Evolutionary conservation across 1,284 basidiomycete genomes (phyloP).

Genomic region (Tremellales sp.): DNA sequence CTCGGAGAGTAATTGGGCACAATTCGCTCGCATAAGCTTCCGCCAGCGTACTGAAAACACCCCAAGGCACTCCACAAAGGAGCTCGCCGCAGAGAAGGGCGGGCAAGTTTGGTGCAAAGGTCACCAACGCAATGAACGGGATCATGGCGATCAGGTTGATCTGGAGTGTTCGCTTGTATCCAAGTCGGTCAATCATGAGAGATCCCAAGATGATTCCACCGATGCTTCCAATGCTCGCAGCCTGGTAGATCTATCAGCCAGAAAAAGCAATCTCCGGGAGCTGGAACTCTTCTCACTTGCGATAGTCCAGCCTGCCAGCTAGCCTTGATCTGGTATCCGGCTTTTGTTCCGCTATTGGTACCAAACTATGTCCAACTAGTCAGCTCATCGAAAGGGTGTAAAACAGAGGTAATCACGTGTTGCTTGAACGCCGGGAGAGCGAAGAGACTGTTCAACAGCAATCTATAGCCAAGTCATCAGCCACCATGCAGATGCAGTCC

Average conservation of each 20-base stretch:
- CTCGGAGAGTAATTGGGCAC: conserved; percentile 50
- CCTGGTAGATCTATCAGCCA: conserved; percentile 7
- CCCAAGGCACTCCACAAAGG: conserved; percentile 46
- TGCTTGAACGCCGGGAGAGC: conserved; percentile 6
- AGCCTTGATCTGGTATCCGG: conserved; percentile 22
- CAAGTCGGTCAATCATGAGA: conserved; percentile 22
- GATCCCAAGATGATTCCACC: conserved; percentile 23
- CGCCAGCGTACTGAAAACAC: conserved; percentile 49
- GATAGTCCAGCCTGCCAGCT: conserved; percentile 27
- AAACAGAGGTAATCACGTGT: too few relatives aligned
- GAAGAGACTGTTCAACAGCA: conserved; percentile 6
- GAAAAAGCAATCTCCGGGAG: conserved; percentile 17
- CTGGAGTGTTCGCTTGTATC: conserved; percentile 26
- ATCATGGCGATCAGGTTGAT: conserved; percentile 31
- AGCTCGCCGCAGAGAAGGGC: conserved; percentile 8
- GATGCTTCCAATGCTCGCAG: conserved; percentile 7
- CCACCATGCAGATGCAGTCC: too few relatives aligned
- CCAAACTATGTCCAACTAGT: too few relatives aligned
- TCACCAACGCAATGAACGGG: conserved; percentile 33
- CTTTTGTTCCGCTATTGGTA: neutral
- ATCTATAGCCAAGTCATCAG: neutral
- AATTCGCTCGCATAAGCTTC: conserved; percentile 54
- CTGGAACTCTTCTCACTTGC: conserved; percentile 21
- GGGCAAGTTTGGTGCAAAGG: conserved; percentile 41
- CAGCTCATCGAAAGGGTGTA: too few relatives aligned